Conservation (phyloP, 192 early-diverging fungal species). For the Entomortierella lignicola region DNA sequence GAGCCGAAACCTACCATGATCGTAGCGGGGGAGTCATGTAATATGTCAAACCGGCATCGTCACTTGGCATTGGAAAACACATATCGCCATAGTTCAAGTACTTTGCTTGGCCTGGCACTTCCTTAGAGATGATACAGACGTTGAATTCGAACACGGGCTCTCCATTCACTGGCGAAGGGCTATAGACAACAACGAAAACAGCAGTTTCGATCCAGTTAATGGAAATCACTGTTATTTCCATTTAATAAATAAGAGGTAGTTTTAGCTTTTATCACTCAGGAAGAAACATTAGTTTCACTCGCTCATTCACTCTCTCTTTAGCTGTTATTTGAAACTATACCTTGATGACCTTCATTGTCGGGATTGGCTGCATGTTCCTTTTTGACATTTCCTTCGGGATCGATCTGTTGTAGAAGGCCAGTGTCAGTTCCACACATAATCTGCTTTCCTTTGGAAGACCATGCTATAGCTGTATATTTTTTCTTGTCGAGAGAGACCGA, state of each 20-base stretch:
- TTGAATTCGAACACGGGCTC: constrained; percentile 44
- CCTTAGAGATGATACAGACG: constrained; percentile 70
- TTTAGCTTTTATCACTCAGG: no score
- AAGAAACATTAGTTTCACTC: no score
- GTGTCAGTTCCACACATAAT: constrained; percentile 77
- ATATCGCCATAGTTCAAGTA: constrained; percentile 70
- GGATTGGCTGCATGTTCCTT: constrained; percentile 30
- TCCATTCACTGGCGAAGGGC: constrained; percentile 45
- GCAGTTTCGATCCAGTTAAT: constrained; percentile 83
- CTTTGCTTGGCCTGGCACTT: constrained; percentile 51
- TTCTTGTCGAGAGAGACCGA: constrained; percentile 46
- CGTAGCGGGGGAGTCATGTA: constrained; percentile 71
- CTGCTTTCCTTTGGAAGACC: constrained; percentile 94
- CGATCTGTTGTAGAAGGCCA: constrained; percentile 71
- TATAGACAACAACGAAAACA: constrained; percentile 77
- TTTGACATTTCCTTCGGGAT: constrained; percentile 71
- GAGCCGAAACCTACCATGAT: constrained; percentile 58
- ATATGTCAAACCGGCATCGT: constrained; percentile 58
- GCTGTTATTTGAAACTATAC: background rate
- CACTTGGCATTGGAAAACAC: constrained; percentile 62
- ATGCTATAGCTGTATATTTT: constrained; percentile 71
- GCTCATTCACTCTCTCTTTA: no score
- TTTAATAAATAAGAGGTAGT: background rate
- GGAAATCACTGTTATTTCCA: constrained; percentile 61
- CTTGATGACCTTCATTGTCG: constrained; percentile 12